Evolutionary conservation across 805 yeast species (phyloP).

Genomic region (Wickerhamiella alocasiicola): DNA sequence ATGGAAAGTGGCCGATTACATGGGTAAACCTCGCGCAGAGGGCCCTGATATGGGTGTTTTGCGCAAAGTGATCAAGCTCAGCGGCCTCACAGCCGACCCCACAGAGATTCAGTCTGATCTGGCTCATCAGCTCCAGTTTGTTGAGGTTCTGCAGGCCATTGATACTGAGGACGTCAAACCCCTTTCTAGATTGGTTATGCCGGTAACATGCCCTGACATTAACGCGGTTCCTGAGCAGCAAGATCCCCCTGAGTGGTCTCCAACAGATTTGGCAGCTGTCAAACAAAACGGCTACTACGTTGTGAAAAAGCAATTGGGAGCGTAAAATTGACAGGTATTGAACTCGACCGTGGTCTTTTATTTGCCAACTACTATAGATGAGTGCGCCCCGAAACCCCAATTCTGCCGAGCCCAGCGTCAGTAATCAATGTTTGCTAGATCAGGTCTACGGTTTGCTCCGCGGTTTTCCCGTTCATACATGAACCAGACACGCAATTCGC

Average conservation of each 20-base stretch:
- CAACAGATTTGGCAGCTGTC: slow-evolving; percentile 21
- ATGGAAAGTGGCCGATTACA: slow-evolving; percentile 7
- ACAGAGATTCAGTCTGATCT: slow-evolving; percentile 23
- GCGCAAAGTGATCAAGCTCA: slow-evolving; percentile 3
- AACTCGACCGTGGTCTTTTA: too few relatives aligned
- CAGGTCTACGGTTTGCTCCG: too few relatives aligned
- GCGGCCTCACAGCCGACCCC: slow-evolving; percentile 20
- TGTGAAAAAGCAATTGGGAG: slow-evolving; percentile 13
- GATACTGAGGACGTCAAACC: slow-evolving; percentile 28
- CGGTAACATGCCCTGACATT: slow-evolving; percentile 18
- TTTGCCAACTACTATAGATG: too few relatives aligned
- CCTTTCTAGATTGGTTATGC: slow-evolving; percentile 22
- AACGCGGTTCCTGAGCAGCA: slow-evolving; percentile 8
- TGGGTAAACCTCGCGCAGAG: neutral
- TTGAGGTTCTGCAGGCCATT: slow-evolving; percentile 28
- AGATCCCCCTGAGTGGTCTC: slow-evolving; percentile 23
- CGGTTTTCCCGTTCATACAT: too few relatives aligned
- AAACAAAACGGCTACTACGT: slow-evolving; percentile 22
- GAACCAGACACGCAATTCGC: neutral
- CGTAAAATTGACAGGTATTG: neutral
- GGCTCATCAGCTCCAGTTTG: slow-evolving; percentile 28
- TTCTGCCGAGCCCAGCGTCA: too few relatives aligned
- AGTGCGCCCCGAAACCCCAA: too few relatives aligned
- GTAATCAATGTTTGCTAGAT: too few relatives aligned
- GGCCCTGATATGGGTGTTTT: neutral